Evolutionary conservation across 1,139 yeast species (phyloP).

Genomic region (Taphrina deformans): DNA sequence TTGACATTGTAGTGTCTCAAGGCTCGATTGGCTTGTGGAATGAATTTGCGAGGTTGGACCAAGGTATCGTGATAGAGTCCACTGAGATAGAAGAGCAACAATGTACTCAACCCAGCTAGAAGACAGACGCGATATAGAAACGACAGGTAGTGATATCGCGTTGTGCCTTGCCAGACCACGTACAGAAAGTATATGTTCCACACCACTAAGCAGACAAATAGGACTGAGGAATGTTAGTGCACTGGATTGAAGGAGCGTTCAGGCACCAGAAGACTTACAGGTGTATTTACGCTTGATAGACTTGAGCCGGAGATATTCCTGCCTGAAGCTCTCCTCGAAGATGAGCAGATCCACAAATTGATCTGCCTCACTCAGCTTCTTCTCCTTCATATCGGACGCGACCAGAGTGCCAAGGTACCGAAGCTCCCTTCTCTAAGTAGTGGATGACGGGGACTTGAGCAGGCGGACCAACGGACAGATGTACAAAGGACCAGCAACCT

Average conservation of each 20-base stretch:
- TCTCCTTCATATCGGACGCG: not conserved
- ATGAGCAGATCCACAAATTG: constrained; percentile 32
- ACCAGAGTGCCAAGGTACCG: not conserved
- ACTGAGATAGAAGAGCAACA: constrained; percentile 31
- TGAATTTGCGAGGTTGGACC: constrained; percentile 31
- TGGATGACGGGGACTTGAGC: too few relatives aligned
- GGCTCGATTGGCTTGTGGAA: constrained; percentile 35
- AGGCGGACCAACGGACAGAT: too few relatives aligned
- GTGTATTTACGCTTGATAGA: constrained; percentile 24
- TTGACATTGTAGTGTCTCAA: constrained; percentile 30
- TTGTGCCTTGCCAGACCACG: constrained; percentile 4
- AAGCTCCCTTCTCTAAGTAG: too few relatives aligned
- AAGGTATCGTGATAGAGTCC: constrained; percentile 32
- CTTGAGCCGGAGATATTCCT: constrained; percentile 28
- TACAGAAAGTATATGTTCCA: constrained; percentile 31
- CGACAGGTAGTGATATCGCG: constrained; percentile 26
- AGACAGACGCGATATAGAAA: constrained; percentile 29
- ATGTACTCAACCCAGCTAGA: constrained; percentile 31
- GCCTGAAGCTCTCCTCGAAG: constrained; percentile 33
- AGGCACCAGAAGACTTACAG: not conserved
- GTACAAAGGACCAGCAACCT: too few relatives aligned
- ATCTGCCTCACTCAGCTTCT: constrained; percentile 3
- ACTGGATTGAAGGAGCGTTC: too few relatives aligned
- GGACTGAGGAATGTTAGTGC: constrained; percentile 2
- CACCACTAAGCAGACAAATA: constrained; percentile 20